Base-by-base conservation (phyloP, 2,329 filamentous ascomycete genomes). In the Colletotrichum navitas region DNA sequence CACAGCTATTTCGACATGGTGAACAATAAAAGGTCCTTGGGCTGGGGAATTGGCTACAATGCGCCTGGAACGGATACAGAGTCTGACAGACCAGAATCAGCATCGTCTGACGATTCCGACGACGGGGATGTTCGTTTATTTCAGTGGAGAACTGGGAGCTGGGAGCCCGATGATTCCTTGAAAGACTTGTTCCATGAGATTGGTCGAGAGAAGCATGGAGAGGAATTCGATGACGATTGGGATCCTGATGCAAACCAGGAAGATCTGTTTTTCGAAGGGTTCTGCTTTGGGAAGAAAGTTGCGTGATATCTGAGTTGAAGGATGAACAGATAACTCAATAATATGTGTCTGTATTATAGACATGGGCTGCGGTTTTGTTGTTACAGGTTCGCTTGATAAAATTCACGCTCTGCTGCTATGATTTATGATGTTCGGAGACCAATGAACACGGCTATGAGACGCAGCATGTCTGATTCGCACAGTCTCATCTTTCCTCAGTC, bases 191-290 rank as follows among this genome's bases (percentile, higher is more conserved):
- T 66, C 36, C 56, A 54, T 18, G 26, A 62, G 47, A 62, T 66
- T 60, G 64, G 64, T 12, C 55, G 64, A 1, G 47, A 36, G 11
- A 21, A 54, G 24, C n/a, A 61, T 11, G 56, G 64, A 1, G 64
- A 56, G 8, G 29, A 55, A 41, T 39, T 63, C 4, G 65, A 63
- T 11, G 47, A 63, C 11, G 18, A 63, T 8, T 52, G 59, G 36
- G 58, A 51, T 5, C 43, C 36, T n/a, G 59, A 39, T 6, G 39
- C 58, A 24, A 56, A 56, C 39, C 62, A 56, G 62, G 62, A 65
- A 65, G 62, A 65, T 26, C n/a, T 65, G 39, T 65, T 55, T 21
- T 63, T 63, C 7, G 61, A 63, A 32, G 49, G 29, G 5, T 65
- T 65, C 51, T 65, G 62, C 29, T 34, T 47, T 6, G 62, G 39